Conservation (phyloP, 2,329 filamentous ascomycete species). For the Claviceps capensis region DNA sequence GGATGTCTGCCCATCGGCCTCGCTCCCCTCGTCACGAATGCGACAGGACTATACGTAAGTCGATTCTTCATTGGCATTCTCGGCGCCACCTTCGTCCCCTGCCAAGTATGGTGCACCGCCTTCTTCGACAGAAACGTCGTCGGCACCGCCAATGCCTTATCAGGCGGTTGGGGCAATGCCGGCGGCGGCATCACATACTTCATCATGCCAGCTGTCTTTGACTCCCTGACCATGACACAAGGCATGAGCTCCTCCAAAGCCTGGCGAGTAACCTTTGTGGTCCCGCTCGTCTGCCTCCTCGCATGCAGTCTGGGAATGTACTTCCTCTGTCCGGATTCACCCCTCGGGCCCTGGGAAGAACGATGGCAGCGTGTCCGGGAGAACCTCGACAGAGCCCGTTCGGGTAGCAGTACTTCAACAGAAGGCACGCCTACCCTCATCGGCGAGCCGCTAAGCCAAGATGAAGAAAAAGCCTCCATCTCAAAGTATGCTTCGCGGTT, state of each 20-base stretch:
- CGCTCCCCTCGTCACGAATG: slow-evolving; percentile 58
- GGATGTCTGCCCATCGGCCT: slow-evolving; percentile 73
- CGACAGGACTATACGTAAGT: slow-evolving; percentile 50
- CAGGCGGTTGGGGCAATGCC: slow-evolving; percentile 74
- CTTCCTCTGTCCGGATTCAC: slow-evolving; percentile 66
- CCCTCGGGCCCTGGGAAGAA: slow-evolving; percentile 69
- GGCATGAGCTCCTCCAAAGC: slow-evolving; percentile 53
- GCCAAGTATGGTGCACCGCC: slow-evolving; percentile 83
- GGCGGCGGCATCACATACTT: slow-evolving; percentile 90
- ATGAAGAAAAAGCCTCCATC: slow-evolving; percentile 16
- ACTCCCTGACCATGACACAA: slow-evolving; percentile 50
- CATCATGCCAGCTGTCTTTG: slow-evolving; percentile 80
- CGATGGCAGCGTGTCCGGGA: slow-evolving; percentile 45
- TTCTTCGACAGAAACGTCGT: slow-evolving; percentile 92
- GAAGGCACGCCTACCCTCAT: slow-evolving; percentile 38
- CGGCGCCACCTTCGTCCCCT: slow-evolving; percentile 67
- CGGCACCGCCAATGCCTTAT: slow-evolving; percentile 74
- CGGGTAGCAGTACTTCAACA: slow-evolving; percentile 24
- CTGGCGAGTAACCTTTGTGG: slow-evolving; percentile 75
- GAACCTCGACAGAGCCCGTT: slow-evolving; percentile 33
- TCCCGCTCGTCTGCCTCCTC: slow-evolving; percentile 67
- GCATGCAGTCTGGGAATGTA: slow-evolving; percentile 54
- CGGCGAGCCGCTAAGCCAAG: slow-evolving; percentile 21
- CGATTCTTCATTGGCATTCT: slow-evolving; percentile 74
- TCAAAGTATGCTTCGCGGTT: slow-evolving; percentile 9